Base-by-base conservation (phyloP, 768 basidiomycete species). In the Inosperma sp. region DNA sequence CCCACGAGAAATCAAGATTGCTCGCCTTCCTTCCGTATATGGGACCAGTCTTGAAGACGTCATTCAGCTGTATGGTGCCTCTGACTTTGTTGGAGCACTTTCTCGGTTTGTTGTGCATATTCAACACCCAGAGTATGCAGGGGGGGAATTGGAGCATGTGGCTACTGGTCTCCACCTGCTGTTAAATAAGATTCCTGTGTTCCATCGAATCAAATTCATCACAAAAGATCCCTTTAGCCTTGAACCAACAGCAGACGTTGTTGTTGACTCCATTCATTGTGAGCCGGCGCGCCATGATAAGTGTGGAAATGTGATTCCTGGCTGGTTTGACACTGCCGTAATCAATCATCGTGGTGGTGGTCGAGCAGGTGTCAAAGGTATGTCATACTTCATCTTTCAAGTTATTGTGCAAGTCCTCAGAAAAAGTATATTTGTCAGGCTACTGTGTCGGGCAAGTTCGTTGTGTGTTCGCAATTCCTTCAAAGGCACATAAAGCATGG, bases 181-280 rank as follows among this genome's bases (percentile, higher is more conserved):
- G 39, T 65, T 72, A n/a, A n/a, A n/a, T n/a, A n/a, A n/a, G n/a
- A n/a, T n/a, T n/a, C n/a, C n/a, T n/a, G n/a, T n/a, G n/a, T n/a
- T n/a, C n/a, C n/a, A n/a, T 54, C 62, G 59, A 12, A 59, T 72
- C 34, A 70, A 69, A 53, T 71, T 68, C 51, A 56, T 46, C 33
- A 39, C 52, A 14, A 23, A 36, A 2, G 64, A 68, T 30, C 36
- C 56, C 44, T 30, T 21, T 13, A 3, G 21, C 13, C 14, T 9
- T 10, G 23, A 41, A 22, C 48, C 48, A 48, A 48, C 39, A 35
- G n/a, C n/a, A n/a, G n/a, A 49, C 14, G 56, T 58, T 8, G 41
- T 62, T 9, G 65, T 70, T 54, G 51, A 64, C 2, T 51, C 57
- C 9, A 49, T 68, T 4, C 70, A 73, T 49, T 57, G 55, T 7